These are phyloP conservation scores for Xylariaceae sp. DNA, from an alignment of 2,329 filamentous ascomycete species.

Conservation along the genomic window DNA sequence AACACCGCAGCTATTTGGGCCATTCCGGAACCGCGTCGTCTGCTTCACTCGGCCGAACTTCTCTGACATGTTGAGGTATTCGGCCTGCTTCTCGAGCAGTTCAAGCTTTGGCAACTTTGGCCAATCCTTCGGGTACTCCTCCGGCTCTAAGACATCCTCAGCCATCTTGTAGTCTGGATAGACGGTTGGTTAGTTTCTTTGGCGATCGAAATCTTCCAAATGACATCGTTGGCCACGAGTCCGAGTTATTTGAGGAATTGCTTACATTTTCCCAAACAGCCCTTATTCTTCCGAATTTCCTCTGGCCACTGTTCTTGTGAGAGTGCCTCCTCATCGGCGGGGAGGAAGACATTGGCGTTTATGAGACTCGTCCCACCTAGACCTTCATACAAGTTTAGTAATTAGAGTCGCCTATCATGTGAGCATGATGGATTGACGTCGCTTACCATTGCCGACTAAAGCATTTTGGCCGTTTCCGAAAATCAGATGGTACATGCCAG, in stretches of 20 bases:
- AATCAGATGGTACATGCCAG: slow-evolving; percentile 60
- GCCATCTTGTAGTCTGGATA: slow-evolving; percentile 54
- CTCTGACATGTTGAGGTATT: slow-evolving; percentile 44
- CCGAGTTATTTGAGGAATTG: slow-evolving; percentile 3
- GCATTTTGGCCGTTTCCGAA: slow-evolving; percentile 62
- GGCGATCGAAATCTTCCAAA: background rate
- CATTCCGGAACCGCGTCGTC: slow-evolving; percentile 60
- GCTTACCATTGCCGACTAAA: slow-evolving; percentile 53
- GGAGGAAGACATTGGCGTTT: slow-evolving; percentile 64
- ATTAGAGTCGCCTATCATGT: slow-evolving; percentile 4
- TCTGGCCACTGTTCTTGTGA: slow-evolving; percentile 54
- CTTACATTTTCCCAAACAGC: slow-evolving; percentile 48
- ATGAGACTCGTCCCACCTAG: slow-evolving; percentile 64
- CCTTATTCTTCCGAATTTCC: slow-evolving; percentile 46
- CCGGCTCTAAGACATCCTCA: slow-evolving; percentile 53
- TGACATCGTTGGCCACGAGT: background rate
- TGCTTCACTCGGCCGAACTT: slow-evolving; percentile 56
- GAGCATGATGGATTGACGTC: background rate
- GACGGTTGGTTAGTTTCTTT: slow-evolving; percentile 5
- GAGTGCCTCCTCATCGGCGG: slow-evolving; percentile 53
- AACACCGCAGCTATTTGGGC: slow-evolving; percentile 60
- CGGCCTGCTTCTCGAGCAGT: slow-evolving; percentile 54
- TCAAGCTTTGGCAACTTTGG: slow-evolving; percentile 55
- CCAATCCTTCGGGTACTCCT: slow-evolving; percentile 54
- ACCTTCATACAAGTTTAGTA: slow-evolving; percentile 33